Evolutionary conservation across 768 basidiomycete species (phyloP), one percentile per base, ranked within the genome.

Genomic region (Russula brevipes): DNA sequence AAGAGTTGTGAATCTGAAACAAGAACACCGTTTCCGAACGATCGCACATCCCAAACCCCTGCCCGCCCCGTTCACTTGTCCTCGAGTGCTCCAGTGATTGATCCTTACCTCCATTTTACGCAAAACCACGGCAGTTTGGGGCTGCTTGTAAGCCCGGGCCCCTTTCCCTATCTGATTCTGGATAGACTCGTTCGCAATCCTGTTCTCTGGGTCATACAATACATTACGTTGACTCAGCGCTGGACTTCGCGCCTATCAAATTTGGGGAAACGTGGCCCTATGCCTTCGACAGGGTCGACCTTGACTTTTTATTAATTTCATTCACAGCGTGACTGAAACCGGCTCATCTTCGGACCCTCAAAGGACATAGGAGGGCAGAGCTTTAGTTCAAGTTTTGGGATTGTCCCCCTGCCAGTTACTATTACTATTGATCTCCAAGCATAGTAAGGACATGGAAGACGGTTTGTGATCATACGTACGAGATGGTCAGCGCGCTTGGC

Each of bases 1-100:
- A 46, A n/a, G 10, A 35, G 50, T 12, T 49, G 39, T 61, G 61
- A 50, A 51, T 61, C 49, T 56, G 55, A 62, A 51, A 62, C 55
- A 16, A 41, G 19, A 38, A 31, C 24, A 36, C 5, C 38, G 35
- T 31, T 17, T 51, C 42, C 33, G 24, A 38, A 39, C 17, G 6
- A 47, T 30, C 12, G 19, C 19, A 36, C n/a, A 12, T 24, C 36
- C 19, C 24, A 24, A 45, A 11, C n/a, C 39, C 17, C 24, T 31
- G 41, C 50, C 30, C 8, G 50, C 17, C 50, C 3, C 33, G 6
- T 9, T 33, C 2, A 14, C 31, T 8, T 2, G 49, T 16, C 31
- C 51, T 3, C 12, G 4, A 16, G 39, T 6, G 12, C 39, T 41
- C 31, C 41, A 9, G 50, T 42, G n/a, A 36, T 36, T 24, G 1